Evolutionary conservation across 495 filamentous ascomycete genomes (phyloP), one percentile per base, ranked within the genome.

Genomic region (Penicillium pulvis): DNA sequence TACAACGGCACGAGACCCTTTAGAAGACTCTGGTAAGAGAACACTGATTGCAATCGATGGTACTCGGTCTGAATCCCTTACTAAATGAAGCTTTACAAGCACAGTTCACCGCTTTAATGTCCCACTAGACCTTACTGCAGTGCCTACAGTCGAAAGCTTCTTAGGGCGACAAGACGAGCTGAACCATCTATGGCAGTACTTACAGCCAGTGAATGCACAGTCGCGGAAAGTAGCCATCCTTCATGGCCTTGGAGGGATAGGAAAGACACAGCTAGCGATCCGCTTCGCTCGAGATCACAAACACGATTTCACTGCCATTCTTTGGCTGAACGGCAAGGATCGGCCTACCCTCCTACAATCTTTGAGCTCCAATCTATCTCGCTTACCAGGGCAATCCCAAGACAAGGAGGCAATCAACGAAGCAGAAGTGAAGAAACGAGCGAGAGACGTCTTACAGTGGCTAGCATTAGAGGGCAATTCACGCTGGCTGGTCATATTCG

Each of bases 191-290:
- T 66, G 64, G 68, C 42, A 68, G 23, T 59, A 59, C 55, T 45
- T 74, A 45, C 58, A 58, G 35, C 67, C 70, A 8, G 46, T 31
- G 9, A 30, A 57, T 33, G 42, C 60, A 0, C 33, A 33, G 17
- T 55, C 57, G 41, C 70, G 68, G 12, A 71, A 67, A 51, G 61
- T 71, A 51, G 60, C 62, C 5, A 56, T 76, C 41, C 56, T 75
- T 36, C 61, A 75, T 59, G 72, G 75, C 20, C 67, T 80, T 57
- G 74, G 77, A 6, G 74, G 77, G 0, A 72, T 77, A 8, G 75
- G 76, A 39, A 79, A 77, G 50, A 76, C 75, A 33, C 71, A 80
- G 51, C 58, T 80, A 55, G 77, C 72, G 7, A 66, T 75, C 47
- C 68, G 68, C 39, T 77, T 73, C 59, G 69, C 73, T 14, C 62